Base-by-base conservation (phyloP, 2,329 filamentous ascomycete genomes). In the Botrytis deweyae region DNA sequence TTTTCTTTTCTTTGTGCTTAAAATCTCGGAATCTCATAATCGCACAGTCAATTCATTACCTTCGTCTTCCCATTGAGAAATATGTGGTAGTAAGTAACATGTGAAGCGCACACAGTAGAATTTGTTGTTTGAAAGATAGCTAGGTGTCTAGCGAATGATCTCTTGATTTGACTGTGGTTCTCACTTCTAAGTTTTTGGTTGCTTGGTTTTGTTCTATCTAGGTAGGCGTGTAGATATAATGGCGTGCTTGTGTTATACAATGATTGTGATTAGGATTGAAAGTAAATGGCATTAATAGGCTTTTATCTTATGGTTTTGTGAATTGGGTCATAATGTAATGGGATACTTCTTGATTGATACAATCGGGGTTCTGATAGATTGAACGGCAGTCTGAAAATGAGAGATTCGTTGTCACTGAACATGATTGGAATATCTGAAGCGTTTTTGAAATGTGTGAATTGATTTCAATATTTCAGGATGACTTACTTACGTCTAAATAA, bases 191-290 rank as follows among this genome's bases (percentile, higher is more conserved):
- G 12, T 55, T n/a, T n/a, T 55, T 0, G 49, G 4, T n/a, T 52
- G 9, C 49, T 7, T n/a, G 12, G 25, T 0, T 55, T n/a, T 3
- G 2, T 55, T 55, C 25, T 55, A 16, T 55, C 12, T 16, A 55
- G 22, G 22, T 16, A 55, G 22, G 22, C 46, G 4, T n/a, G 49
- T 7, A 52, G 25, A 14, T 52, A n/a, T n/a, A n/a, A 5, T n/a
- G 4, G 4, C 6, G 12, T 52, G 25, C 12, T 52, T 8, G 25
- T 52, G 4, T 52, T 16, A 9, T n/a, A n/a, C 25, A 7, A 14
- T 0, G 22, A 52, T 52, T 14, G 49, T 12, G 49, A 1, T 3
- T 14, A 0, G 10, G 1, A 14, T n/a, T n/a, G 2, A 52, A n/a
- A n/a, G 25, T 6, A 46, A 8, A n/a, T 52, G 9, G 12, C 3